Evolutionary conservation across 140 eudicot species (phyloP), one percentile per base, ranked within the genome.

Genomic region (Oenanthe javanica): DNA sequence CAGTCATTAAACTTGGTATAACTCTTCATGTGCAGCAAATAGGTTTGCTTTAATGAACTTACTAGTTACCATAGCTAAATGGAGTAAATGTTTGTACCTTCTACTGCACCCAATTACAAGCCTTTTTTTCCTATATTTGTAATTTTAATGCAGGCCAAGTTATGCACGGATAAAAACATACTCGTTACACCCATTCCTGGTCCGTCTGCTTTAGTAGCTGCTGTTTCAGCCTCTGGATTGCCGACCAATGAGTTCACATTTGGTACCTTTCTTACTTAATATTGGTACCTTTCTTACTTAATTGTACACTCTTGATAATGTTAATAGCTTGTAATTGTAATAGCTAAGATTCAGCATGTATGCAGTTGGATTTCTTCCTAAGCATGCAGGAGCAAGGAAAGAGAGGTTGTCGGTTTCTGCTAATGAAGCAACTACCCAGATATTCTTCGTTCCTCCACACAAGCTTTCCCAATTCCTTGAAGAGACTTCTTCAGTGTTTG

Each of bases 351-450:
- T 23, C 79, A 1, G 72, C 27, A 42, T 69, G 21, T 70, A 16
- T 83, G 85, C 88, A 95, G 99, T 92, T 81, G 99, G 99, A 61
- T 95, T 95, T 90, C 99, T 95, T 77, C 93, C 97, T 48, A 92
- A 92, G 87, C 96, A 85, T 55, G 87, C 89, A 14, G 82, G 91
- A 36, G 81, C 87, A 61, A 90, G 97, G 82, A 95, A 84, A 78
- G 93, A 92, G 71, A 95, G 97, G 83, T 89, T 95, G 77, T 75
- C 75, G 59, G 81, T 87, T 66, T 85, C 95, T 74, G 85, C 97
- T 52, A 89, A 84, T 61, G 90, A 90, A 85, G 80, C 89, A 80
- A 89, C 89, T 76, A 92, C 97, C 10, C 99, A 95, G 77, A 89
- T 95, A 78, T 95, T 92, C 86, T 94, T 87, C 81, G 96, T 94